Base-by-base conservation (phyloP, 164 flowering plant genomes). In the Santalum album region DNA sequence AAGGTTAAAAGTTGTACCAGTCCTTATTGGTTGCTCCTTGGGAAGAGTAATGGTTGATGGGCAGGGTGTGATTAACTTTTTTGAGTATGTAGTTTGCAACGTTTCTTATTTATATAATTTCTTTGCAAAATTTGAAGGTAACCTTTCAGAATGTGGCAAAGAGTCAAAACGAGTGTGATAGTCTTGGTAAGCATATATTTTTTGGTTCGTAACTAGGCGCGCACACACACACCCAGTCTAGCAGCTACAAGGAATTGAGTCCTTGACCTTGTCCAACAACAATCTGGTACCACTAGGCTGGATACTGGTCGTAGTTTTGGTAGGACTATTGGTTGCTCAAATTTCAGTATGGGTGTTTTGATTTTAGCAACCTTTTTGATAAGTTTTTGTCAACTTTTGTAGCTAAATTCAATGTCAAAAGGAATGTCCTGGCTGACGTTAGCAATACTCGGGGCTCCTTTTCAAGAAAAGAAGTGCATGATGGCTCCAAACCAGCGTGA, bases 401-500 rank as follows among this genome's bases (percentile, higher is more conserved):
- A 77, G 84, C 54, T 10, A 63, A 70, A 53, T 6, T 42, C 26
- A 72, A 69, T 36, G 65, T 61, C 51, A 60, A 71, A 68, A 68
- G 87, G 68, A 81, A 69, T 58, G 81, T 71, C n/a, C 55, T 83
- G 62, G 82, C 75, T 21, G 89, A 86, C 67, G 68, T 83, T 21
- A 77, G 87, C 71, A 83, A 86, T 68, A 48, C 64, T 3, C 67
- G 48, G 51, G 49, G 58, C 38, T 51, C 49, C 32, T 19, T 53
- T 38, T 51, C 66, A 23, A 65, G 58, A 63, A 67, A 36, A 53
- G 59, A 57, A 25, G 38, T 14, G 29, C 55, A 7, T 21, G 65
- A 64, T 59, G 71, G 62, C 35, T 65, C 74, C 23, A 75, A 68
- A 55, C 39, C 47, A 50, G 27, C 17, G 88, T 80, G 50, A 72